Evolutionary conservation across 2,329 filamentous ascomycete genomes (phyloP).

Genomic region (Monosporascus sp.): DNA sequence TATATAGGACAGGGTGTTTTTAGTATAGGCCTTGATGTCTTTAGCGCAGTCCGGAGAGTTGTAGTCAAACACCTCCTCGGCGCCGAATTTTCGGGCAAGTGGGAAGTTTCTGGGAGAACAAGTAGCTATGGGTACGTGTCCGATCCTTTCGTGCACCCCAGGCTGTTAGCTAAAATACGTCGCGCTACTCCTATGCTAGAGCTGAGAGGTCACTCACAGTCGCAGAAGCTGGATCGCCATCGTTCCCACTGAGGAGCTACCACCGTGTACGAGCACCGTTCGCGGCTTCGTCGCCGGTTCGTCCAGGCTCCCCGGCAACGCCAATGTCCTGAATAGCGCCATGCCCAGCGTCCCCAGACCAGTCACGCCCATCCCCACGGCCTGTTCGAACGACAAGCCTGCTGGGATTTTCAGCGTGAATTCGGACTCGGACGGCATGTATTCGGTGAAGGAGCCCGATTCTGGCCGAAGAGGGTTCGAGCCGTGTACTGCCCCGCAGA

Average conservation of each 20-base stretch:
- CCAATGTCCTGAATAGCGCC: neutral
- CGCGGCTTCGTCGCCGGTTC: neutral
- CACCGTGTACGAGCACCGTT: slow-evolving; percentile 3
- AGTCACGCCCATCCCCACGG: neutral
- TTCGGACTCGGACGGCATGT: neutral
- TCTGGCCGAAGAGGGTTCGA: neutral
- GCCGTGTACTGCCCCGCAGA: slow-evolving; percentile 1
- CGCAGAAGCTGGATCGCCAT: slow-evolving; percentile 1
- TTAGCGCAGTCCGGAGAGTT: neutral
- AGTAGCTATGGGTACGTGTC: neutral
- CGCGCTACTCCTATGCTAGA: too few species aligned
- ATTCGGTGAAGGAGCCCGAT: slow-evolving; percentile 1
- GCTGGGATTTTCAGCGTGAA: slow-evolving; percentile 1
- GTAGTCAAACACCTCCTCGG: slow-evolving; percentile 32
- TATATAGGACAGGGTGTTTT: slow-evolving; percentile 26
- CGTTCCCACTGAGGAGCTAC: neutral
- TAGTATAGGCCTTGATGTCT: slow-evolving; percentile 29
- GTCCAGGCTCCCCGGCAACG: neutral
- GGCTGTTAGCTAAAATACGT: neutral
- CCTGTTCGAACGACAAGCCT: neutral
- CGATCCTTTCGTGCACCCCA: slow-evolving; percentile 8
- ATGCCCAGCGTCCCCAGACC: neutral
- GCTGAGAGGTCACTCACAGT: neutral
- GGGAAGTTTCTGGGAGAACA: slow-evolving; percentile 16
- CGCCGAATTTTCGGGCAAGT: slow-evolving; percentile 28